A percentile compares a stretch with the other conserved stretches of the same genome.
phyloP scores from a whole-genome alignment of 768 basidiomycete genomes.

The Lactarius akahatsu region DNA sequence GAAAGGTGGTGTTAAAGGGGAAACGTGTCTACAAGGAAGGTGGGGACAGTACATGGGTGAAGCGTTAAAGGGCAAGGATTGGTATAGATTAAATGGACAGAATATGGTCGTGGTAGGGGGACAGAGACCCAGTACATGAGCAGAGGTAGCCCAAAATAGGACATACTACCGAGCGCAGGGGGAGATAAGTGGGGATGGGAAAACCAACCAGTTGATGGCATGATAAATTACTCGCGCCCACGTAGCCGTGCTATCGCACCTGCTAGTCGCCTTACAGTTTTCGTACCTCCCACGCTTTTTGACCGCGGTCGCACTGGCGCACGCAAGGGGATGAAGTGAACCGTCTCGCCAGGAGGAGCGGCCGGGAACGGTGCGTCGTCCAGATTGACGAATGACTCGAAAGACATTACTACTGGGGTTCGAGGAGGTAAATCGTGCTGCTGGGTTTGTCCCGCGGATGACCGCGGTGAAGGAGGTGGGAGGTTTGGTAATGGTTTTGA shows the following conservation, averaged over 20 bases:
- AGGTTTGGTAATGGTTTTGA: conserved; percentile 20
- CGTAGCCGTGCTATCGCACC: conserved; percentile 22
- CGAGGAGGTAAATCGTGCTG: not conserved
- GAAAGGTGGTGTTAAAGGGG: not conserved
- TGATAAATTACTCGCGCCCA: conserved; percentile 14
- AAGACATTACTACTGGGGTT: not conserved
- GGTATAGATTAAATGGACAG: not conserved
- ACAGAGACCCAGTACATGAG: not conserved
- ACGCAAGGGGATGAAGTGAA: conserved; percentile 14
- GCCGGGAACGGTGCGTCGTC: not conserved
- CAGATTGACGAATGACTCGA: not conserved
- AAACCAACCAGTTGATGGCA: not conserved
- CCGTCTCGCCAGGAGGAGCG: not conserved
- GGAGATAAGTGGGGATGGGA: not conserved
- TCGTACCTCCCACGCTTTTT: conserved; percentile 18
- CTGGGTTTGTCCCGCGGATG: not conserved
- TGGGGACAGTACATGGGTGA: conserved; percentile 6
- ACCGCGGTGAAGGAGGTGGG: conserved; percentile 11
- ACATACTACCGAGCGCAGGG: not conserved
- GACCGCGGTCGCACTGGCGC: conserved; percentile 16
- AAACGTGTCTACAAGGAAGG: conserved; percentile 12
- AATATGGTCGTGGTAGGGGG: not conserved
- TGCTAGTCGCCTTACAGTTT: conserved; percentile 12
- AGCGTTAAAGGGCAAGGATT: conserved; percentile 2
- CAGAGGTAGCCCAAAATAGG: not conserved